Conservation (phyloP, 441 rosid species). For the Eruca vesicaria region DNA sequence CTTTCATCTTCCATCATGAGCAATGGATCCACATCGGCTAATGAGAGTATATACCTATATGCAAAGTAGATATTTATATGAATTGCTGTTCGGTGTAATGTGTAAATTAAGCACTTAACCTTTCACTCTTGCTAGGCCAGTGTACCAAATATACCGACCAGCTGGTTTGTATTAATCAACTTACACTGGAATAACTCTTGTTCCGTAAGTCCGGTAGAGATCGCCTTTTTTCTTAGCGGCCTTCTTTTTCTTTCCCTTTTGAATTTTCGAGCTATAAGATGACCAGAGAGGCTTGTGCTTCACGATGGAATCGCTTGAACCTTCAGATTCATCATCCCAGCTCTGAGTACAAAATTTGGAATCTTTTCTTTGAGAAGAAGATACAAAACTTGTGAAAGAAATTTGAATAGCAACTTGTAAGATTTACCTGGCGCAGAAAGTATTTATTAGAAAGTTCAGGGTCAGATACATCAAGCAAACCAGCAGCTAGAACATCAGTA, state of each 20-base stretch:
- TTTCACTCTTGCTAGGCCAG: conserved; percentile 5
- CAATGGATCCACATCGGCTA: conserved; percentile 87
- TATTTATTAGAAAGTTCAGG: conserved; percentile 91
- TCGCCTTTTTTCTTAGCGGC: conserved; percentile 64
- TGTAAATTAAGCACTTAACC: neutral
- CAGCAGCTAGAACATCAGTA: conserved; percentile 97
- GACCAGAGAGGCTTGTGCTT: conserved; percentile 98
- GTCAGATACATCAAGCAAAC: conserved; percentile 92
- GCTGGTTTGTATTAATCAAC: conserved; percentile 31
- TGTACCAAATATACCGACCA: neutral
- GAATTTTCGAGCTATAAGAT: conserved; percentile 50
- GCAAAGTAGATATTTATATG: conserved; percentile 4
- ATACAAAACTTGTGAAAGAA: conserved; percentile 1
- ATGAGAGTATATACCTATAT: conserved; percentile 87
- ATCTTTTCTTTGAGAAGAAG: conserved; percentile 15
- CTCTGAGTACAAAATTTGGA: conserved; percentile 47
- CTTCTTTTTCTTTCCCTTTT: conserved; percentile 64
- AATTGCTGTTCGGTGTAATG: neutral
- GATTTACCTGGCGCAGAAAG: conserved; percentile 82
- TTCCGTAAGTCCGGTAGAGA: conserved; percentile 85
- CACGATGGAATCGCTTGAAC: conserved; percentile 71
- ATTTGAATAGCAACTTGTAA: neutral
- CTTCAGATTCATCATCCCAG: conserved; percentile 81
- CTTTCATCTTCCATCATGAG: conserved; percentile 99
- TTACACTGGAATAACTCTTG: conserved; percentile 98